Evolutionary conservation across 495 filamentous ascomycete species (phyloP), one percentile per base, ranked within the genome.

Genomic region (Clavariopsis aquatica): DNA sequence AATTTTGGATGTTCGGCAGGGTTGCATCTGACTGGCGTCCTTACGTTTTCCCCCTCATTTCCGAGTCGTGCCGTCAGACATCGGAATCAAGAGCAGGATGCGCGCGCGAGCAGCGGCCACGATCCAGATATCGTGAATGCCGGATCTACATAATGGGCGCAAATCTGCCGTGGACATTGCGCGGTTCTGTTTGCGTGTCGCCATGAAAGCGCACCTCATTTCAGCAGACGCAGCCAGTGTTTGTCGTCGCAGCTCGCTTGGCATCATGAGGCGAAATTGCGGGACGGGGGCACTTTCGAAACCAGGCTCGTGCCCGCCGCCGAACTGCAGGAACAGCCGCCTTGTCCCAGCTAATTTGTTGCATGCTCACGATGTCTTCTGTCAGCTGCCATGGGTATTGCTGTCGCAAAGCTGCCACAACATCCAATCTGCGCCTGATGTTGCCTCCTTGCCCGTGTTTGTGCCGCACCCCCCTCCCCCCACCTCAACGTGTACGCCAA

Each of bases 1-100:
- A 63, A 68, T 68, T 46, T 68, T 58, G 64, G 65, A 45, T 68
- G 56, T 68, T 59, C 55, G 6, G 10, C 27, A 53, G 46, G 59
- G 60, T 54, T 34, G 19, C 46, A 26, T 41, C 59, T 63, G 41
- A 68, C 36, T 53, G 59, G 59, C 58, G 38, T 52, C 43, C 51
- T 62, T 57, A 57, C 23, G 51, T 51, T 62, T 26, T 49, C n/a
- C 19, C 8, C 52, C 43, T 62, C 51, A 67, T 67, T 38, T 67
- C 64, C 64, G 47, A 49, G n/a, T 64, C 38, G 10, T 17, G 31
- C 27, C 12, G 49, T 29, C 52, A 47, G 24, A 43, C 31, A 13
- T 55, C 52, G 9, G 7, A 23, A 51, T 47, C 54, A 31, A 60
- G 29, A 31, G 23, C 38, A 20, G 36, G 28, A 56, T 22, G 29